A percentile compares a stretch with the other conserved stretches of the same genome.
Evolutionary conservation across 2,329 filamentous ascomycete species (phyloP).

Genomic region (Coniochaeta sp.): DNA sequence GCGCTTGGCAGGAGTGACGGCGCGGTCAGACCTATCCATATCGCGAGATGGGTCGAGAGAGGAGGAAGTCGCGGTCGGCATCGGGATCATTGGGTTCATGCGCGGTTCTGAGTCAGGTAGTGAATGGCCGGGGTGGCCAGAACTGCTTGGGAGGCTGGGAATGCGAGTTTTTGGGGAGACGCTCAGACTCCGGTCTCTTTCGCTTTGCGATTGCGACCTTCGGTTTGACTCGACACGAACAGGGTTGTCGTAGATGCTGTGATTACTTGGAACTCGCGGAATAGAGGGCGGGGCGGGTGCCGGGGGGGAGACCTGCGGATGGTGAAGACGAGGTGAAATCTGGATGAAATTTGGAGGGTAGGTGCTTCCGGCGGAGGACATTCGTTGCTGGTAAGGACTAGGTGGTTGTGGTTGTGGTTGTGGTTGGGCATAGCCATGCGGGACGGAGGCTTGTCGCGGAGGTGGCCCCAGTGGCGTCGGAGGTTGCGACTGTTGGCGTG

Average conservation of each 20-base stretch:
- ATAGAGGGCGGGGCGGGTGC: conserved; percentile 26
- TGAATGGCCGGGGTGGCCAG: conserved; percentile 22
- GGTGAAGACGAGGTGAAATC: conserved; percentile 6
- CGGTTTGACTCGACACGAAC: conserved; percentile 21
- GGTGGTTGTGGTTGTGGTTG: too few relatives aligned
- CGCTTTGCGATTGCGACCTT: conserved; percentile 46
- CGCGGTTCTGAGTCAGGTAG: conserved; percentile 16
- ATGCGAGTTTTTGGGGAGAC: conserved; percentile 72
- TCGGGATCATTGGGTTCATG: not conserved
- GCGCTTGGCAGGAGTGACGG: conserved; percentile 35
- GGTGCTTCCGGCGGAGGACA: conserved; percentile 21
- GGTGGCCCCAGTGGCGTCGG: conserved; percentile 46
- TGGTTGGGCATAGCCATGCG: conserved; percentile 35
- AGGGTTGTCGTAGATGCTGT: conserved; percentile 33
- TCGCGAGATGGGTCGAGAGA: not conserved
- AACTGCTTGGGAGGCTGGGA: conserved; percentile 40
- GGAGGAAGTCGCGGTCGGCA: not conserved
- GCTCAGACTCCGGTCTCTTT: conserved; percentile 64
- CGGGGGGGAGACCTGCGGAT: conserved; percentile 23
- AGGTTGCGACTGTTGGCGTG: conserved; percentile 45
- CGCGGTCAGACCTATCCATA: conserved; percentile 19
- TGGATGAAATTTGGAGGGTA: conserved; percentile 18
- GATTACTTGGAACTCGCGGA: conserved; percentile 33
- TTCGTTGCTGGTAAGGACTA: conserved; percentile 53
- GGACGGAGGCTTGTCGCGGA: conserved; percentile 34